Conservation (phyloP, 352 stramenopile genomes). For the Phytophthora agathidicida region DNA sequence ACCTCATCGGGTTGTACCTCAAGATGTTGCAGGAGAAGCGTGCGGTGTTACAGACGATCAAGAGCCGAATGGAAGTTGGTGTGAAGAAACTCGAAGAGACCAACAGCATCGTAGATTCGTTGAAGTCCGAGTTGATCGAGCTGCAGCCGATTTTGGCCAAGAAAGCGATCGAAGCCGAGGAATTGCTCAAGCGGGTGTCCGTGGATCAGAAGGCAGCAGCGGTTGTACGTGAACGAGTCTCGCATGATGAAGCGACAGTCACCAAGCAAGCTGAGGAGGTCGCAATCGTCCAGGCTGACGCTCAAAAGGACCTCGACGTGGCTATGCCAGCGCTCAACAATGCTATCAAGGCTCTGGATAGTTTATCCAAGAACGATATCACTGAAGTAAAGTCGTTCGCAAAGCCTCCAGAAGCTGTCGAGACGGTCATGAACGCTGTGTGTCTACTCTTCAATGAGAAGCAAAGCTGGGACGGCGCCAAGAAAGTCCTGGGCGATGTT, state of each 20-base stretch:
- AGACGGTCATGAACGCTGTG: slow-evolving; percentile 95
- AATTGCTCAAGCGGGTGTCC: slow-evolving; percentile 92
- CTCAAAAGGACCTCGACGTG: slow-evolving; percentile 93
- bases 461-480: slow-evolving; percentile 92
- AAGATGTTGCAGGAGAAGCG: slow-evolving; percentile 93
- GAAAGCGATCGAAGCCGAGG: slow-evolving; percentile 92
- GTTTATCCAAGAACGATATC: slow-evolving; percentile 93
- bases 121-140: slow-evolving; percentile 92
- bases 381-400: slow-evolving; percentile 95
- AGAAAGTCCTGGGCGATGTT: slow-evolving; percentile 91
- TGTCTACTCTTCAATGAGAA: slow-evolving; percentile 94
- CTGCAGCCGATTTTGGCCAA: slow-evolving; percentile 92
- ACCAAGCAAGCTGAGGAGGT: slow-evolving; percentile 93
- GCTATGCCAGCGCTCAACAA: slow-evolving; percentile 92
- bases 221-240: slow-evolving; percentile 87
- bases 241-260: slow-evolving; percentile 91
- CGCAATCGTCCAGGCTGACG: slow-evolving; percentile 89
- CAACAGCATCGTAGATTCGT: slow-evolving; percentile 92
- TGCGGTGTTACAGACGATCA: slow-evolving; percentile 80
- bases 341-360: slow-evolving; percentile 89
- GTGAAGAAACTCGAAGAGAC: slow-evolving; percentile 95
- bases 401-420: slow-evolving; percentile 91
- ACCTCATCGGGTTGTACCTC: slow-evolving; percentile 95
- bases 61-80: slow-evolving; percentile 91
- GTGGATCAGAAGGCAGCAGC: slow-evolving; percentile 93